These are phyloP conservation scores for Clausena lansium DNA, from an alignment of 345 rosid genomes.

Conservation along the genomic window DNA sequence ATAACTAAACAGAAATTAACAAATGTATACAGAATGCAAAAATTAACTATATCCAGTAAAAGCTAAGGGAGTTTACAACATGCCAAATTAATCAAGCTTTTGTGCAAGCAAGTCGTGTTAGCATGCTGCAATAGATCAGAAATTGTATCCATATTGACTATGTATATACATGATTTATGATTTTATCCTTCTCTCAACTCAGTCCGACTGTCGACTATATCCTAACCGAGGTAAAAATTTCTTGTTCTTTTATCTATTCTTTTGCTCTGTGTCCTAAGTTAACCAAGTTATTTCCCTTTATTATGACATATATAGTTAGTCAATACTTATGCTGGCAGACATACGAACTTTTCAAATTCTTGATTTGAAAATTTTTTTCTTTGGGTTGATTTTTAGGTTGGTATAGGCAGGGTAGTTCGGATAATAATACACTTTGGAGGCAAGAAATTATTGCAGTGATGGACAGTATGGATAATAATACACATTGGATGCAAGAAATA, in stretches of 20 bases:
- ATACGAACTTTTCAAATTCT: neutral
- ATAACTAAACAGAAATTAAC: neutral
- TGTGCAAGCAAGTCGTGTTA: neutral
- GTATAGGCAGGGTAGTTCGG: neutral
- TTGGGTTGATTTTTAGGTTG: neutral
- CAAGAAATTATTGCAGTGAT: neutral
- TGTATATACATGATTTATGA: neutral
- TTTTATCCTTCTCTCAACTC: neutral
- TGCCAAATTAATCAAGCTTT: neutral
- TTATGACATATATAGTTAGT: neutral
- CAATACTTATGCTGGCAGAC: neutral
- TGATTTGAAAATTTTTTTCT: neutral
- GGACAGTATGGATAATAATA: neutral
- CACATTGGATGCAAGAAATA: neutral
- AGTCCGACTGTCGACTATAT: neutral
- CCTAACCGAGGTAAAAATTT: neutral
- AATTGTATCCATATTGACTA: neutral
- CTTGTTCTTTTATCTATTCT: neutral
- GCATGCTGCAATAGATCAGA: constrained; percentile 8
- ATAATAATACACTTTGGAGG: neutral
- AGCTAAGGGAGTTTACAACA: constrained; percentile 10
- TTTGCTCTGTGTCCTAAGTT: neutral
- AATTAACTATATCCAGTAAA: neutral
- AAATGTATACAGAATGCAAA: neutral
- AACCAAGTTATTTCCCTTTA: neutral